phyloP scores from a whole-genome alignment of 768 basidiomycete species.

The Mycena rebaudengoi region DNA sequence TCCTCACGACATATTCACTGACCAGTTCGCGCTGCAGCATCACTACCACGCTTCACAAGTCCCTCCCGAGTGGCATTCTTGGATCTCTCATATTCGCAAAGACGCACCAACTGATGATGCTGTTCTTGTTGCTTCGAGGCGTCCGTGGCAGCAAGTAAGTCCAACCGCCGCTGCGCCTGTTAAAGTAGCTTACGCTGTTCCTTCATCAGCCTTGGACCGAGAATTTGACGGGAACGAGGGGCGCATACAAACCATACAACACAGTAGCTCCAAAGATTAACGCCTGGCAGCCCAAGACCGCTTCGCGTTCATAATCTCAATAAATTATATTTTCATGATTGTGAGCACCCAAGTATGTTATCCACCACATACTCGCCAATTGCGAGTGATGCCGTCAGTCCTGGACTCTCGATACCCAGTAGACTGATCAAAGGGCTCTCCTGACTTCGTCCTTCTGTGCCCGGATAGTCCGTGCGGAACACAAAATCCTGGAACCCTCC shows the following conservation, averaged over 20 bases:
- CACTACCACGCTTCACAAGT: constrained; percentile 93
- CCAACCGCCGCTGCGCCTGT: background rate
- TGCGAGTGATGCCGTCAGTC: constrained; percentile 86
- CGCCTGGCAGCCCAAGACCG: constrained; percentile 83
- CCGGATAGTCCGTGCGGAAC: constrained; percentile 70
- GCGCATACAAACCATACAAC: constrained; percentile 89
- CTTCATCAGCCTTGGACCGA: constrained; percentile 76
- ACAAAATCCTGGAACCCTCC: constrained; percentile 88
- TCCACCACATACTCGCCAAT: constrained; percentile 86
- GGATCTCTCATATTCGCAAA: constrained; percentile 90
- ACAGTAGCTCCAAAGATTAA: constrained; percentile 84
- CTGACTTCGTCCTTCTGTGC: constrained; percentile 34
- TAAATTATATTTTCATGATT: constrained; percentile 20
- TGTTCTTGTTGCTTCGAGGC: constrained; percentile 72
- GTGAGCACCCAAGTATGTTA: constrained; percentile 50
- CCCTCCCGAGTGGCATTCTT: constrained; percentile 96
- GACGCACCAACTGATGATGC: constrained; percentile 81
- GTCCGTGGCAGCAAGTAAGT: constrained; percentile 86
- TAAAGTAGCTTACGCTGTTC: constrained; percentile 6
- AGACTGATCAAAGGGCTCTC: constrained; percentile 76
- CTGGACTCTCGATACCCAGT: constrained; percentile 92
- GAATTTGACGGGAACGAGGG: constrained; percentile 93
- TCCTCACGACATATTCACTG: background rate
- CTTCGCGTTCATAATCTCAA: constrained; percentile 48
- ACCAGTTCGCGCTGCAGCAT: constrained; percentile 55